Evolutionary conservation across 148 eudicot genomes (phyloP).

Genomic region (Rhododendron molle): DNA sequence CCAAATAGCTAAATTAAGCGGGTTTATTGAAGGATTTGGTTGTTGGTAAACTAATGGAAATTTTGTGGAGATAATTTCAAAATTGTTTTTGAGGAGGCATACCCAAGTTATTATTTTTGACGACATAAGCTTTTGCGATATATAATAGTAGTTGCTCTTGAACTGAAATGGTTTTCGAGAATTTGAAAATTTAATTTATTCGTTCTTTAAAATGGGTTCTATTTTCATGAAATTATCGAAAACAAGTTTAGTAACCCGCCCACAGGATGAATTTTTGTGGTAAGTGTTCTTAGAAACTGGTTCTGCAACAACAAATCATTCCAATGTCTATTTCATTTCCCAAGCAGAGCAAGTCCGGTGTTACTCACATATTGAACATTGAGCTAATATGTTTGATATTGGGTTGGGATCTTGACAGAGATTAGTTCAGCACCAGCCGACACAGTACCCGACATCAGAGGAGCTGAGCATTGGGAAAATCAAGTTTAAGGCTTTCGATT

Average conservation of each 20-base stretch:
- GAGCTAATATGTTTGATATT: neutral
- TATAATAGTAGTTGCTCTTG: neutral
- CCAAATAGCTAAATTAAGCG: neutral
- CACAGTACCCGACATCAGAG: constrained; percentile 77
- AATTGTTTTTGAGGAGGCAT: neutral
- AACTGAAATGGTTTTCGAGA: neutral
- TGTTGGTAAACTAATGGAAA: neutral
- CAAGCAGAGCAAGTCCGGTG: neutral
- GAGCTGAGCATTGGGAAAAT: constrained; percentile 74
- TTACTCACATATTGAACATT: neutral
- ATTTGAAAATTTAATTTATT: neutral
- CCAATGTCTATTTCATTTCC: neutral
- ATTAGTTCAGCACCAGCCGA: constrained; percentile 76
- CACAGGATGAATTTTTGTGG: neutral
- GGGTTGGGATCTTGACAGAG: constrained; percentile 36
- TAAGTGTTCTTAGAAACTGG: neutral
- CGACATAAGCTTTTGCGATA: neutral
- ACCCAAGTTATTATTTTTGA: neutral
- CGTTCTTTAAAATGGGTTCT: neutral
- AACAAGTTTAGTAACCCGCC: neutral
- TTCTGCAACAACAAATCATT: neutral
- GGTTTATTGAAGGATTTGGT: neutral
- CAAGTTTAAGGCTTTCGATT: constrained; percentile 80
- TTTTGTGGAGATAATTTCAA: neutral
- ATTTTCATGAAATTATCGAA: neutral